Base-by-base conservation (phyloP, 2,329 filamentous ascomycete species). In the Hypoxylon sp. region DNA sequence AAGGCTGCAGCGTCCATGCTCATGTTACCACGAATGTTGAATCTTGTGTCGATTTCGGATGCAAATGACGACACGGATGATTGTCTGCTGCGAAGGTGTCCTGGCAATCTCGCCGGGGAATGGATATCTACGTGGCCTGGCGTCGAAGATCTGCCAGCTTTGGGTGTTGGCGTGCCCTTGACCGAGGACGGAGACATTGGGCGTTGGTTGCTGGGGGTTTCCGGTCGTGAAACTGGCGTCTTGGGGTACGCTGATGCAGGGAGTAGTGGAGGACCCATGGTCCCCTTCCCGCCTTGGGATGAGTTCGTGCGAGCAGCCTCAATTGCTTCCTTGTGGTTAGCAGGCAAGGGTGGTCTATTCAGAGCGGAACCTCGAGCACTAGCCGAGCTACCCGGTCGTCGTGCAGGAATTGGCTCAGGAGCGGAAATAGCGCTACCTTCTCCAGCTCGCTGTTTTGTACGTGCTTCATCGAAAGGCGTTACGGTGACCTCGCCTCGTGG, bases 21-120 rank as follows among this genome's bases (percentile, higher is more conserved):
- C 78, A 87, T 84, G 55, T 87, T 87, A 63, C 87, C 81, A 10
- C 88, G 86, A 44, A 94, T 91, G 77, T 97, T 94, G 85, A 99
- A 98, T 44, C 95, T 89, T 66, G 91, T 90, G 75, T 99, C 96
- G 19, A 99, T 84, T 80, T 99, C 96, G 0, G 96, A 98, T 5
- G 90, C 94, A 78, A 99, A 99, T 0, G 96, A 98, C 0, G 96
- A 97, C 5, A 98, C 89, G 0, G 96, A 99, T 2, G 94, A 97
- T 71, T 92, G 90, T 47, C 92, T 88, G 72, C 84, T 86, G 74
- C 79, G 74, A 67, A 77, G 75, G 8, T 19, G 39, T 11, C 39
- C 39, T 11, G 78, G 78, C 53, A 81, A 72, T 66, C 81, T 81
- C 2, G 83, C 81, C 1, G 86, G 83, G 3, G 86, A 86, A 11